A percentile compares a stretch with the other conserved stretches of the same genome.
Conservation (phyloP, 495 filamentous ascomycete species). For the Penicillium coffeae region DNA sequence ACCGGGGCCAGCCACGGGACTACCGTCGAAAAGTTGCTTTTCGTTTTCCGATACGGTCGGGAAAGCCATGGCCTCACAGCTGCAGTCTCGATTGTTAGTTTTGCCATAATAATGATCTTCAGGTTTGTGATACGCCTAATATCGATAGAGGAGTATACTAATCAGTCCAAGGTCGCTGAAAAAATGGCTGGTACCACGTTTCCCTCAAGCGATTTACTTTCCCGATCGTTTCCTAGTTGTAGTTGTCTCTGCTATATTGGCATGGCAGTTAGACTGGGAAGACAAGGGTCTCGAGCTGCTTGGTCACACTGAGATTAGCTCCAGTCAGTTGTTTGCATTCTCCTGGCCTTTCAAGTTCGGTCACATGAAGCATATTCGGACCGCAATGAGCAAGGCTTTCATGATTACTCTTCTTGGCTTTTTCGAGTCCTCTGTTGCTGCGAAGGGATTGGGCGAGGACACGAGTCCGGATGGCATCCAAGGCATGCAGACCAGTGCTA, state of each 20-base stretch:
- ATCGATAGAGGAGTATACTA: neutral
- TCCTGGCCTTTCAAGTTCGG: conserved; percentile 76
- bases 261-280: conserved; percentile 79
- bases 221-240: conserved; percentile 93
- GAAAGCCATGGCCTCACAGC: conserved; percentile 70
- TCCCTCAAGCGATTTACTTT: conserved; percentile 78
- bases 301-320: conserved; percentile 68
- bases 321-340: conserved; percentile 63
- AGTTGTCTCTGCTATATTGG: conserved; percentile 75
- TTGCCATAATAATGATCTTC: conserved; percentile 83
- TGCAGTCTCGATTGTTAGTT: conserved; percentile 71
- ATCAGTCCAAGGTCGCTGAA: conserved; percentile 63
- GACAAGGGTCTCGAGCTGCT: conserved; percentile 75
- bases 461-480: conserved; percentile 54
- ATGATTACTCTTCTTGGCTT: conserved; percentile 93
- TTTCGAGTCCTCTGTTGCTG: conserved; percentile 97
- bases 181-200: conserved; percentile 72
- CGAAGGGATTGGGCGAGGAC: conserved; percentile 75
- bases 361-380: conserved; percentile 76
- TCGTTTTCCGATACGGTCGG: conserved; percentile 63
- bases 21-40: conserved; percentile 77
- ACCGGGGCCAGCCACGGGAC: conserved; percentile 70
- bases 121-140: conserved; percentile 44
- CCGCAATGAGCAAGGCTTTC: conserved; percentile 87
- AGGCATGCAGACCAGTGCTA: conserved; percentile 78